Evolutionary conservation across 2,329 filamentous ascomycete species (phyloP).

Genomic region (Cryphonectria japonica): DNA sequence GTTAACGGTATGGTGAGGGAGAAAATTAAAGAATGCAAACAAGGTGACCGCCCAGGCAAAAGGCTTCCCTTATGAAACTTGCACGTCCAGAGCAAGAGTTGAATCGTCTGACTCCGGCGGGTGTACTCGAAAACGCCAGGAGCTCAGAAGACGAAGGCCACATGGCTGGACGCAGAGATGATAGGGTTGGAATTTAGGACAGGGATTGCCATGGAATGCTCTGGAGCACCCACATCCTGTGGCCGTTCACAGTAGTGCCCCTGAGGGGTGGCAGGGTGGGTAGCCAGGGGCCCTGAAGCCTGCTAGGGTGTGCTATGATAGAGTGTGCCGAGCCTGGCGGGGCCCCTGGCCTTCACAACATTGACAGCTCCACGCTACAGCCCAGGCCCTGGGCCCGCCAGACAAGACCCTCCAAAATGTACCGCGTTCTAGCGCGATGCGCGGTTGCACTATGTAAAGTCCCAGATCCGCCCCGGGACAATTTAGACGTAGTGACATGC

Average conservation of each 20-base stretch:
- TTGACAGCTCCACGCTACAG: conserved; percentile 1
- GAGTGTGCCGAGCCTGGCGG: neutral
- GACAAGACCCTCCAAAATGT: neutral
- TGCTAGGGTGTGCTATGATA: neutral
- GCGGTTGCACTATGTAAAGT: neutral
- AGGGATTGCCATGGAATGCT: conserved; percentile 23
- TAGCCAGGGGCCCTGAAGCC: neutral
- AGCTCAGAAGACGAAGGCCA: conserved; percentile 24
- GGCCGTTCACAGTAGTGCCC: neutral
- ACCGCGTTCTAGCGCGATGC: neutral
- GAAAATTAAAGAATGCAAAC: neutral
- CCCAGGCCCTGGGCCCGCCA: neutral
- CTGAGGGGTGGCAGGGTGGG: neutral
- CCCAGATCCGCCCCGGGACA: neutral
- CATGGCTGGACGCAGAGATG: conserved; percentile 23
- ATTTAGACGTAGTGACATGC: neutral
- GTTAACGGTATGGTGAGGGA: neutral
- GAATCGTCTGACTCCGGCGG: conserved; percentile 20
- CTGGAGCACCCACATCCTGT: neutral
- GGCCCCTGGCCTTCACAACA: neutral
- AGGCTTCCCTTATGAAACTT: neutral
- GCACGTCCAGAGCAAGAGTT: neutral
- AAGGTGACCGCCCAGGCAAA: neutral
- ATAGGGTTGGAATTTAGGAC: conserved; percentile 18
- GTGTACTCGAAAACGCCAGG: conserved; percentile 27